phyloP scores from a whole-genome alignment of 139 green algal species.

The Chlorella sp. region DNA sequence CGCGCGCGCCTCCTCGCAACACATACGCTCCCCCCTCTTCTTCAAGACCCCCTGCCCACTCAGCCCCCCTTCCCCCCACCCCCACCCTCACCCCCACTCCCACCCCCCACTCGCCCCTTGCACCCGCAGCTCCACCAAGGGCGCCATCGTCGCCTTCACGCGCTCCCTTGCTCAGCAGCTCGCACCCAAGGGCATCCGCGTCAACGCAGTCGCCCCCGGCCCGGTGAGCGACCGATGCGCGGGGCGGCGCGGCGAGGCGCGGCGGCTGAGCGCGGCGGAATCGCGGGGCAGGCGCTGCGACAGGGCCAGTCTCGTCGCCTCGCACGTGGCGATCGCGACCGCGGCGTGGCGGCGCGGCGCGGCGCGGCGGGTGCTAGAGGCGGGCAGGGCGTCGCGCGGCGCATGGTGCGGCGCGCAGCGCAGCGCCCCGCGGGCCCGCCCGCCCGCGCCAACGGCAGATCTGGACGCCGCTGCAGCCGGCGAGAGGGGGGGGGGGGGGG shows the following conservation, averaged over 20 bases:
- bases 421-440: not conserved
- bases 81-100: no score
- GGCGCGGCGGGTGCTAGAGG: not conserved
- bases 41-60: not conserved
- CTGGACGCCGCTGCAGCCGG: constrained; percentile 72
- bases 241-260: not conserved
- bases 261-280: not conserved
- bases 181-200: constrained; percentile 63
- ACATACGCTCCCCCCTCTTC: no score
- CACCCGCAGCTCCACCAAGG: constrained; percentile 69
- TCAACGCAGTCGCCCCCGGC: constrained; percentile 76
- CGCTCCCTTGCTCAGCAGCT: constrained; percentile 55
- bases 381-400: no score
- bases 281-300: not conserved
- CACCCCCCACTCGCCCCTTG: no score
- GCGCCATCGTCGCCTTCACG: constrained; percentile 64
- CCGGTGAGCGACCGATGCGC: constrained; percentile 31
- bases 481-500: constrained; percentile 39
- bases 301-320: not conserved
- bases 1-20: no score
- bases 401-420: not conserved
- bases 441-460: constrained; percentile 30
- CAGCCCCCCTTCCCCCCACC: no score
- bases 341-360: no score
- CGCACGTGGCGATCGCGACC: not conserved